Base-by-base conservation (phyloP, 345 rosid genomes). In the Microthlaspi erraticum region DNA sequence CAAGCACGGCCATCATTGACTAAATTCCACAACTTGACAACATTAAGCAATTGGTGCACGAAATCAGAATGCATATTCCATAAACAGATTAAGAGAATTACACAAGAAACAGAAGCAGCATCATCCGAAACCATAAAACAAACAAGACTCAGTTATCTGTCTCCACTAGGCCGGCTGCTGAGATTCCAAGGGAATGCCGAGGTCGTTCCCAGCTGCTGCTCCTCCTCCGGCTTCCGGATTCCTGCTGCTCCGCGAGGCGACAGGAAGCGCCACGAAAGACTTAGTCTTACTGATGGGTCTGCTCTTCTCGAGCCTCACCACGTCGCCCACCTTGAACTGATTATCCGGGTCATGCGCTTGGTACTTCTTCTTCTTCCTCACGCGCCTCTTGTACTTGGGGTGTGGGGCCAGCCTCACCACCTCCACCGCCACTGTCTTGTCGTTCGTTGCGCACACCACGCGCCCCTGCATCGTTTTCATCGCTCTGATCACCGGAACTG, bases 291-390 rank as follows among this genome's bases (percentile, higher is more conserved):
- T 90, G 45, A 93, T 88, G 79, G 98, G 96, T 33, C 82, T 84
- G 77, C 93, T 64, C 78, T 78, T 80, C 56, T 85, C 85, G 52
- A 93, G 93, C 83, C 79, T 85, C 49, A 90, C 97, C 1, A 72
- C 8, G 61, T 93, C 98, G 7, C 96, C 98, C 41, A 93, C 87
- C 76, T 87, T 49, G 81, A 90, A 90, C 67, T 71, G 75, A 80
- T 88, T 90, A 2, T 86, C 93, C 1, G 87, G 92, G 91, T 93
- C 98, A 77, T 93, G 98, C 42, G 88, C 98, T 67, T 88, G 97
- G 83, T 68, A 87, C 90, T 86, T 90, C 88, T 87, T 88, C 98
- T 90, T 92, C 85, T 63, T 88, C 80, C 93, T 79, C 6, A 93
- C 84, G 58, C 93, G 83, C 45, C 93, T 87, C 83, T 84, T 84